These are phyloP conservation scores for Fraxinus platypoda DNA, from an alignment of 305 asterid species.

Conservation along the genomic window DNA sequence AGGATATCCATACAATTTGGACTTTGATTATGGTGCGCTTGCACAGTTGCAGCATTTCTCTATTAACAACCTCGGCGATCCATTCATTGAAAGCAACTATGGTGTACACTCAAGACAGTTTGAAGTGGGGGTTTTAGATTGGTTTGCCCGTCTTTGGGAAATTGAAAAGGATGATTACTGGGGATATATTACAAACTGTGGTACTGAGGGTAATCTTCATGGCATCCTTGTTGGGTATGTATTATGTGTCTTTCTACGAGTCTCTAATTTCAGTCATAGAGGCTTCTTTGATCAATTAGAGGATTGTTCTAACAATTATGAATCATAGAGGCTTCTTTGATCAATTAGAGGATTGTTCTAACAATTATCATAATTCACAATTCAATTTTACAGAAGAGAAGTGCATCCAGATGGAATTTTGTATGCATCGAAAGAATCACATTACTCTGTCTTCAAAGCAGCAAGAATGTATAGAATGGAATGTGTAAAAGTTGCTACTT, in stretches of 20 bases:
- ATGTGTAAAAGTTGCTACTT: conserved; percentile 63
- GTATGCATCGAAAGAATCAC: conserved; percentile 91
- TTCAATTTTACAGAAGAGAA: conserved; percentile 66
- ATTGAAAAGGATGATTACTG: conserved; percentile 85
- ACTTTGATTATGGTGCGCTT: conserved; percentile 94
- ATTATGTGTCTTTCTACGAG: conserved; percentile 1
- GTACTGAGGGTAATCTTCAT: conserved; percentile 97
- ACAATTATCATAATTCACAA: conserved; percentile 1
- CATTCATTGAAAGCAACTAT: conserved; percentile 87
- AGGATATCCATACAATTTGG: conserved; percentile 96
- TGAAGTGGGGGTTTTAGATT: conserved; percentile 90
- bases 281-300: background rate
- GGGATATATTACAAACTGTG: conserved; percentile 98
- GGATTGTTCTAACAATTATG: background rate
- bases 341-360: background rate
- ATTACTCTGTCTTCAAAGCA: conserved; percentile 93
- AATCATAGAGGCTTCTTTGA: conserved; percentile 1
- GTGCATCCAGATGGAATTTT: conserved; percentile 86
- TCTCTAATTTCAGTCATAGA: conserved; percentile 5
- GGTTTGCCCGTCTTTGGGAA: conserved; percentile 95
- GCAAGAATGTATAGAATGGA: conserved; percentile 98
- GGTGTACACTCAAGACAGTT: conserved; percentile 96
- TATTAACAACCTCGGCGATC: conserved; percentile 89
- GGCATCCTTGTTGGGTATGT: conserved; percentile 87
- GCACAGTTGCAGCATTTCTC: conserved; percentile 88